A percentile compares a stretch with the other conserved stretches of the same genome.
Evolutionary conservation across 179 eudicot species (phyloP).

Genomic region (Dionaea muscipula): DNA sequence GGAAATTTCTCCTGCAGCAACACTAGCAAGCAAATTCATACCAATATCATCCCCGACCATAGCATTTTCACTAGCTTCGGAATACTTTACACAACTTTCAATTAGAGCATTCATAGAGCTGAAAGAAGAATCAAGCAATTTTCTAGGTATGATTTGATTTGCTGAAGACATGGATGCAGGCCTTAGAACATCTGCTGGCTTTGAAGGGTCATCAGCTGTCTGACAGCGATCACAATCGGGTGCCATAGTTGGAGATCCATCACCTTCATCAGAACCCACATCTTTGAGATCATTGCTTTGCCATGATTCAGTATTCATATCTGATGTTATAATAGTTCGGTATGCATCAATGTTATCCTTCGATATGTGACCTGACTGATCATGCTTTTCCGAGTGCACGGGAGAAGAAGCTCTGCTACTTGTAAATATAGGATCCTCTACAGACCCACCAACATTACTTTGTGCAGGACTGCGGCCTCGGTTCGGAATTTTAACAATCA

Average conservation of each 20-base stretch:
- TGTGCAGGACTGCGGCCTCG: conserved; percentile 61
- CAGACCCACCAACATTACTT: conserved; percentile 29
- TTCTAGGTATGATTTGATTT: conserved; percentile 24
- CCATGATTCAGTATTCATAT: conserved; percentile 24
- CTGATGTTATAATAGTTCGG: conserved; percentile 12
- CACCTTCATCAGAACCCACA: conserved; percentile 25
- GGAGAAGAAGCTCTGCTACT: conserved; percentile 54
- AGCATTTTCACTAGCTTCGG: conserved; percentile 38
- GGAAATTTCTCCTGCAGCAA: conserved; percentile 72
- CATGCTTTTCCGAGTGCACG: conserved; percentile 32
- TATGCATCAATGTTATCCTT: conserved; percentile 25
- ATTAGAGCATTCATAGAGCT: conserved; percentile 76
- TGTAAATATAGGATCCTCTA: conserved; percentile 32
- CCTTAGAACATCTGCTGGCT: conserved; percentile 16
- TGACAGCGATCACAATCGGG: conserved; percentile 17
- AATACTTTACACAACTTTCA: conserved; percentile 70
- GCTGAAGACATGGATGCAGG: conserved; percentile 12
- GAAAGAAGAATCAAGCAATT: conserved; percentile 39
- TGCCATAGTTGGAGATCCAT: conserved; percentile 19
- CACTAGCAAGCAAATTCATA: conserved; percentile 94
- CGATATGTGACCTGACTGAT: conserved; percentile 25
- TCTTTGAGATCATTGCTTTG: conserved; percentile 30
- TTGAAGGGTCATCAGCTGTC: conserved; percentile 22
- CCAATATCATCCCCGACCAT: conserved; percentile 67
- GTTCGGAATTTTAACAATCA: conserved; percentile 64